Conservation (phyloP, 768 basidiomycete genomes). For the Kondoa malvinella region DNA sequence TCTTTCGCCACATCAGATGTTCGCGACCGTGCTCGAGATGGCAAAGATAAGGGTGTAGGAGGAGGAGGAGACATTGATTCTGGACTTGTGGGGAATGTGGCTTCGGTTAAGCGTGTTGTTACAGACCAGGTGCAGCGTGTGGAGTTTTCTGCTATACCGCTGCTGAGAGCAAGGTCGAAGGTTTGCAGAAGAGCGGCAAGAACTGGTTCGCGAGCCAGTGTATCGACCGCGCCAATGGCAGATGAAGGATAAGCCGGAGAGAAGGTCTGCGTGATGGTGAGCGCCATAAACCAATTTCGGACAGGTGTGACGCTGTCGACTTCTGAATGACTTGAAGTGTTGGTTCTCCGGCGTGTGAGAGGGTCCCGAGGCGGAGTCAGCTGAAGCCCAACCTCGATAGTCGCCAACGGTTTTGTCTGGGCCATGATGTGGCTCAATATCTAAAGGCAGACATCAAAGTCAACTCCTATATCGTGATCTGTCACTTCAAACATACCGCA, state of each 20-base stretch:
- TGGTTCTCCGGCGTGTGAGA: background rate
- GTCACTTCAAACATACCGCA: background rate
- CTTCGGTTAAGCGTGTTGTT: background rate
- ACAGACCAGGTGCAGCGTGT: background rate
- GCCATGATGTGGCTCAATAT: slow-evolving; percentile 16
- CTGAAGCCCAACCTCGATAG: slow-evolving; percentile 16
- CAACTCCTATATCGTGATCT: background rate
- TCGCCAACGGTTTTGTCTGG: background rate
- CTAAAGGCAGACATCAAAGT: background rate
- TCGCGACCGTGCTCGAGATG: background rate
- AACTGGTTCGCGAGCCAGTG: background rate
- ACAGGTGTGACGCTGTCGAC: background rate
- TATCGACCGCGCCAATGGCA: background rate
- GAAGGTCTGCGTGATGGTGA: background rate
- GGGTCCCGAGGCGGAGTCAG: slow-evolving; percentile 5
- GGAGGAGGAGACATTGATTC: background rate
- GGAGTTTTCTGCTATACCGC: background rate
- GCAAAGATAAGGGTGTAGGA: background rate
- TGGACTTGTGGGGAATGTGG: too few relatives aligned
- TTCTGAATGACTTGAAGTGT: background rate
- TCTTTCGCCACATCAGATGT: background rate
- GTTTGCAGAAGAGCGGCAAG: background rate
- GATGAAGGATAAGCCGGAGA: background rate
- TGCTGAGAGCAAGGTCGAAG: background rate
- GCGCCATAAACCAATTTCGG: background rate